Percentiles rank a stretch among this genome's conserved stretches.
These are phyloP conservation scores for Phytopythium chamaehyphon DNA, from an alignment of 352 stramenopile genomes.

Conservation along the genomic window DNA sequence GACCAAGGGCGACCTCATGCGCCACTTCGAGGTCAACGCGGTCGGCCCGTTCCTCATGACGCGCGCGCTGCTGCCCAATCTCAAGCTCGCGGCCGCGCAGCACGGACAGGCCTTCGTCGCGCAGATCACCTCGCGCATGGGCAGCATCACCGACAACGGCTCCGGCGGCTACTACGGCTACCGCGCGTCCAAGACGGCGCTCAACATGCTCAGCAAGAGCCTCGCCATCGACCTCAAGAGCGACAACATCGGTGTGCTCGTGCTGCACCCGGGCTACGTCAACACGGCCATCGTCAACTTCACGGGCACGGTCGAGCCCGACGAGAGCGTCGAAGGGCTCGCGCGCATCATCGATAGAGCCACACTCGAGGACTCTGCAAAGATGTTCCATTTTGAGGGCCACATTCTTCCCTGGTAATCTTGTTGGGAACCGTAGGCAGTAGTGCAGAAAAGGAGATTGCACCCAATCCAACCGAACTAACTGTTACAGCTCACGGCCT, in stretches of 20 bases:
- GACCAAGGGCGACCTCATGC: conserved; percentile 52
- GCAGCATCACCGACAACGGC: conserved; percentile 52
- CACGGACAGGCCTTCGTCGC: conserved; percentile 42
- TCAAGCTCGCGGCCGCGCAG: conserved; percentile 29
- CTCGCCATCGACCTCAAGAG: conserved; percentile 41
- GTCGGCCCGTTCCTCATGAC: conserved; percentile 64
- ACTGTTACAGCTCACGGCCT: too few relatives aligned
- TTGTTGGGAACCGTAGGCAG: too few relatives aligned
- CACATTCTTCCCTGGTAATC: conserved; percentile 54
- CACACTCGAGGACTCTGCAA: conserved; percentile 44
- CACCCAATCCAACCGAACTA: too few relatives aligned
- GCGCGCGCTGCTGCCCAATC: conserved; percentile 50
- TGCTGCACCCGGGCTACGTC: conserved; percentile 64
- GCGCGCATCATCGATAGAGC: conserved; percentile 50
- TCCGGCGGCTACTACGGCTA: conserved; percentile 71
- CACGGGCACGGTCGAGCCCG: conserved; percentile 32
- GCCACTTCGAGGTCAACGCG: conserved; percentile 71
- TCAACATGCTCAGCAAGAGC: conserved; percentile 75
- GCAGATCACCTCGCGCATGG: conserved; percentile 57
- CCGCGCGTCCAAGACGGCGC: conserved; percentile 71
- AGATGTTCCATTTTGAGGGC: conserved; percentile 52
- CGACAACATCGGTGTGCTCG: conserved; percentile 51
- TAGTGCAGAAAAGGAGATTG: too few relatives aligned
- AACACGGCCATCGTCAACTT: conserved; percentile 53
- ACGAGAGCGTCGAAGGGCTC: conserved; percentile 44